Base-by-base conservation (phyloP, 495 filamentous ascomycete species). In the Elasticomyces elasticus region DNA sequence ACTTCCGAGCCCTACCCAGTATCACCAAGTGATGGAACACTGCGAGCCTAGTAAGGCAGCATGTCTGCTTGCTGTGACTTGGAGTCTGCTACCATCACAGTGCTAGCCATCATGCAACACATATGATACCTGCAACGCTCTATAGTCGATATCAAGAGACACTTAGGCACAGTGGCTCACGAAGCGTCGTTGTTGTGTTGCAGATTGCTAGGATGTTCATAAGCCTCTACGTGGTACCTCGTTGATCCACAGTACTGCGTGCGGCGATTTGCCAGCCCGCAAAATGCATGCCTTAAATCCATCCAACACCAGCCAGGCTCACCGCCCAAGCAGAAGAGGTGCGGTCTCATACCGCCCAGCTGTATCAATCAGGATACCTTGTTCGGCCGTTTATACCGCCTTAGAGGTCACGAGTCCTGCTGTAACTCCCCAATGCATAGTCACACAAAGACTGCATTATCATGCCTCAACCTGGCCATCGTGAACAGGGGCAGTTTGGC, bases 401-500 rank as follows among this genome's bases (percentile, higher is more conserved):
- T 37, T 10, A 10, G 31, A 37, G 31, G 31, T 37, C n/a, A 10
- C n/a, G 10, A 10, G 31, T n/a, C 31, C 31, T 10, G 31, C 31
- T 37, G 31, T n/a, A 37, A 37, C 10, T n/a, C n/a, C n/a, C n/a
- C n/a, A n/a, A n/a, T n/a, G n/a, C n/a, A n/a, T n/a, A n/a, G n/a
- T n/a, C n/a, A n/a, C n/a, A n/a, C n/a, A n/a, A n/a, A n/a, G n/a
- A n/a, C n/a, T n/a, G n/a, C n/a, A n/a, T n/a, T 5, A 23, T 45
- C 42, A 49, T 31, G 45, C 45, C 27, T 49, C 11, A 11, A 49
- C 45, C 23, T 28, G 24, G 27, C 45, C 45, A 19, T 49, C 45
- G 45, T 24, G 45, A 6, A 52, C 48, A 15, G 33, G 20, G 22
- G 56, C 58, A 26, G 55, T 52, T 30, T 30, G 22, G n/a, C 50